phyloP scores from a whole-genome alignment of 352 stramenopile species.

The Globisporangium takayamanum region DNA sequence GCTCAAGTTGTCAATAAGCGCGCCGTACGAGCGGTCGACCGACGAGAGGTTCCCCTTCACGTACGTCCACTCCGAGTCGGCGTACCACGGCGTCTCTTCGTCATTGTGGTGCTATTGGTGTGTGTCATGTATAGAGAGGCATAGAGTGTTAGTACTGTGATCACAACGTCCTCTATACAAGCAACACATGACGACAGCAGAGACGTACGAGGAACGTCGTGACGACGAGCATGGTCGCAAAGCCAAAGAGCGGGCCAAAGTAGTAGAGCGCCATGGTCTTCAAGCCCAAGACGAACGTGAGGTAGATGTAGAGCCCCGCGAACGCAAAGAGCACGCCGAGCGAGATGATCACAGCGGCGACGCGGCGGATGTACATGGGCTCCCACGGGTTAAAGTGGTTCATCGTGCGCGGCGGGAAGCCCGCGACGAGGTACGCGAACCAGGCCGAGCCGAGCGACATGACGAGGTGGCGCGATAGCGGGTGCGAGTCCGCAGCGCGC shows the following conservation, averaged over 20 bases:
- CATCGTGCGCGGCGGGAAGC: constrained; percentile 66
- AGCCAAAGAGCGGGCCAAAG: constrained; percentile 68
- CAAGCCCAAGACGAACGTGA: constrained; percentile 41
- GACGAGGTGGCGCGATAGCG: constrained; percentile 39
- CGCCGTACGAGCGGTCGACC: constrained; percentile 74
- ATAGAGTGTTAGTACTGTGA: not conserved
- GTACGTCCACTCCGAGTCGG: constrained; percentile 79
- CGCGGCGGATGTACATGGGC: constrained; percentile 57
- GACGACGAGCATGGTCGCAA: constrained; percentile 74
- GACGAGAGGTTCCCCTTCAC: constrained; percentile 80
- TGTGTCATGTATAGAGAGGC: too few species aligned
- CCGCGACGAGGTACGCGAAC: constrained; percentile 67
- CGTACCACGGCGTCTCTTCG: constrained; percentile 79
- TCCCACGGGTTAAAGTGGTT: constrained; percentile 80
- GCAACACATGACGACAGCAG: not conserved
- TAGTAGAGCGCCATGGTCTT: constrained; percentile 73
- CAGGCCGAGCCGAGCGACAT: constrained; percentile 48
- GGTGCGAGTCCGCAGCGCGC: constrained; percentile 45
- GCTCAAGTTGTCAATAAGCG: constrained; percentile 76
- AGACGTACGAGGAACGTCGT: constrained; percentile 63
- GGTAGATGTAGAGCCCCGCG: constrained; percentile 26
- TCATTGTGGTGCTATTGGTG: constrained; percentile 62
- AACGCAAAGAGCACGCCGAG: constrained; percentile 39
- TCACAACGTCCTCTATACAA: not conserved
- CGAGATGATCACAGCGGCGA: constrained; percentile 56